A percentile compares a stretch with the other conserved stretches of the same genome.
These are phyloP conservation scores for Sequoiadendron giganteum DNA, from an alignment of 75 land plant species.

Conservation along the genomic window DNA sequence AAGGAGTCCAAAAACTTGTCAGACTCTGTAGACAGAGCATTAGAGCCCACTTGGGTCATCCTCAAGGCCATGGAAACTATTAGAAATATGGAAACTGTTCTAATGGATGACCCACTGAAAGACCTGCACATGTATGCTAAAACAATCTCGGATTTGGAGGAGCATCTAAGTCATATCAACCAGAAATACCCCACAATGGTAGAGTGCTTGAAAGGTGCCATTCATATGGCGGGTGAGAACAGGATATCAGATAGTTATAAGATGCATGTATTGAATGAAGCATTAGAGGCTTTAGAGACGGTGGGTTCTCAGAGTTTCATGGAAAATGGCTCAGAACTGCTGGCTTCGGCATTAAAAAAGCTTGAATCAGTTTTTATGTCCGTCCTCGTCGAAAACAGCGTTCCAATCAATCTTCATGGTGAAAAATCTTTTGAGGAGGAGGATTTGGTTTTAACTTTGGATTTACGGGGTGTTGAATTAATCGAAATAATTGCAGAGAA, in stretches of 20 bases:
- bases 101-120: not conserved
- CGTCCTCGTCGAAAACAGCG: slow-evolving; percentile 15
- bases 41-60: not conserved
- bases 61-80: slow-evolving; percentile 4
- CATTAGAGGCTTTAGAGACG: not conserved
- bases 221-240: not conserved
- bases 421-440: not conserved
- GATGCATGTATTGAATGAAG: not conserved
- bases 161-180: not conserved
- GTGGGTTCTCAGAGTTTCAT: not conserved
- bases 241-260: not conserved
- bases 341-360: slow-evolving; percentile 22
- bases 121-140: not conserved
- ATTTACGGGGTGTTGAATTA: not conserved
- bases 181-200: slow-evolving; percentile 8
- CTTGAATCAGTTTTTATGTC: slow-evolving; percentile 31
- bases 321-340: slow-evolving; percentile 10
- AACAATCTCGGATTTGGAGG: slow-evolving; percentile 9
- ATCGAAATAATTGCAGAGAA: slow-evolving; percentile 13
- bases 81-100: not conserved
- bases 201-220: not conserved
- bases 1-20: not conserved
- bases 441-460: not conserved
- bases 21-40: slow-evolving; percentile 1
- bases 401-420: slow-evolving; percentile 12